phyloP scores from a whole-genome alignment of 2,329 filamentous ascomycete genomes.

The Monilinia fructigena region DNA sequence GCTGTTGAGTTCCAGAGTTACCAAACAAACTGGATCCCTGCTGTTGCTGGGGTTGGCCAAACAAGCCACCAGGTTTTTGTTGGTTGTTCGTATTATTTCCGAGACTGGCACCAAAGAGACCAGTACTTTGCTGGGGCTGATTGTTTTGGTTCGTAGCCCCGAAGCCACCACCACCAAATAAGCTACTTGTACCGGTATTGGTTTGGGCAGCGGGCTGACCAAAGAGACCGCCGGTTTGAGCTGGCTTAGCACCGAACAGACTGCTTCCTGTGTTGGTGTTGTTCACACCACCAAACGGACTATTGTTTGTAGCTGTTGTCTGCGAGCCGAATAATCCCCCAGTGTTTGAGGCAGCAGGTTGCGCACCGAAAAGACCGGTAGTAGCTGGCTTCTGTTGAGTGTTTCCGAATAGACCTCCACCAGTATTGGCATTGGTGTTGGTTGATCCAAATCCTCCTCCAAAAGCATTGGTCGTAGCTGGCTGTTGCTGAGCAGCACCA shows the following conservation, averaged over 20 bases:
- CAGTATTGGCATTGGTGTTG: constrained; percentile 43
- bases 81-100: constrained; percentile 49
- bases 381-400: constrained; percentile 43
- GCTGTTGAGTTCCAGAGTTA: constrained; percentile 33
- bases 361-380: constrained; percentile 45
- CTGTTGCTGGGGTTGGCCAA: constrained; percentile 45
- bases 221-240: constrained; percentile 45
- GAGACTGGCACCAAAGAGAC: constrained; percentile 50
- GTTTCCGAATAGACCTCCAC: constrained; percentile 41
- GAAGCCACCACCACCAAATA: constrained; percentile 26
- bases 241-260: constrained; percentile 43
- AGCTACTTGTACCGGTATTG: constrained; percentile 35
- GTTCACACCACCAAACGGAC: constrained; percentile 31
- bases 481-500: constrained; percentile 42
- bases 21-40: constrained; percentile 52
- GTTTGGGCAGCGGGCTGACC: constrained; percentile 42
- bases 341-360: constrained; percentile 38
- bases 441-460: constrained; percentile 37
- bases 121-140: constrained; percentile 44
- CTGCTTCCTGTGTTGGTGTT: constrained; percentile 38
- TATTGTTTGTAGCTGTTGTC: constrained; percentile 30
- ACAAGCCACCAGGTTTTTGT: constrained; percentile 54
- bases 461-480: constrained; percentile 41
- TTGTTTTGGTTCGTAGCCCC: constrained; percentile 43
- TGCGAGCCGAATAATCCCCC: constrained; percentile 43